These are phyloP conservation scores for Nakazawaea laoshanensis DNA, from an alignment of 805 yeast species.

Conservation along the genomic window DNA sequence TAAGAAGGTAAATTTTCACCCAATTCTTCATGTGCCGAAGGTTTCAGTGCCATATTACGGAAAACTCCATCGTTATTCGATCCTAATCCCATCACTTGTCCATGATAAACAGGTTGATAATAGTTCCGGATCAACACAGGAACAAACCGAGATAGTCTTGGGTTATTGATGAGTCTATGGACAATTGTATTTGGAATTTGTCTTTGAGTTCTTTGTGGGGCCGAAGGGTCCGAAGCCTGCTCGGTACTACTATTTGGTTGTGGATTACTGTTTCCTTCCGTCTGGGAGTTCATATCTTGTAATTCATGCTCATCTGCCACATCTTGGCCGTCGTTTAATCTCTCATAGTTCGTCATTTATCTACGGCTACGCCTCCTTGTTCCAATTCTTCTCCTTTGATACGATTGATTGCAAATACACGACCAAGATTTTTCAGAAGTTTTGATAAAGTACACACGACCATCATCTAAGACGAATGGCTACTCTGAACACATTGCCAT, in stretches of 20 bases:
- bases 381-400: too few relatives aligned
- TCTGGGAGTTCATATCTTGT: conserved; percentile 9
- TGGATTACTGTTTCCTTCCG: too few relatives aligned
- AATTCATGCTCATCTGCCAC: conserved; percentile 8
- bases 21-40: conserved; percentile 38
- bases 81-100: conserved; percentile 19
- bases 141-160: conserved; percentile 6
- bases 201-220: neutral
- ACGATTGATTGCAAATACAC: too few relatives aligned
- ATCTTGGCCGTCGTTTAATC: conserved; percentile 4
- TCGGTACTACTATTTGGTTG: neutral
- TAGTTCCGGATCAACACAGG: conserved; percentile 5
- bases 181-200: conserved; percentile 8
- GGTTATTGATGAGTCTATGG: conserved; percentile 7
- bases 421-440: too few relatives aligned
- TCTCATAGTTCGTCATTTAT: too few relatives aligned
- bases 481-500: conserved; percentile 6
- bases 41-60: conserved; percentile 85
- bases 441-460: neutral
- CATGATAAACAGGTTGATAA: conserved; percentile 6
- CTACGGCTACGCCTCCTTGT: too few relatives aligned
- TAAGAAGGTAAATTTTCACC: conserved; percentile 77
- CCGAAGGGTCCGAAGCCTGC: neutral
- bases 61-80: conserved; percentile 78
- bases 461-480: conserved; percentile 2